These are phyloP conservation scores for Coemansia interrupta DNA, from an alignment of 192 early-diverging fungal genomes.

Conservation along the genomic window DNA sequence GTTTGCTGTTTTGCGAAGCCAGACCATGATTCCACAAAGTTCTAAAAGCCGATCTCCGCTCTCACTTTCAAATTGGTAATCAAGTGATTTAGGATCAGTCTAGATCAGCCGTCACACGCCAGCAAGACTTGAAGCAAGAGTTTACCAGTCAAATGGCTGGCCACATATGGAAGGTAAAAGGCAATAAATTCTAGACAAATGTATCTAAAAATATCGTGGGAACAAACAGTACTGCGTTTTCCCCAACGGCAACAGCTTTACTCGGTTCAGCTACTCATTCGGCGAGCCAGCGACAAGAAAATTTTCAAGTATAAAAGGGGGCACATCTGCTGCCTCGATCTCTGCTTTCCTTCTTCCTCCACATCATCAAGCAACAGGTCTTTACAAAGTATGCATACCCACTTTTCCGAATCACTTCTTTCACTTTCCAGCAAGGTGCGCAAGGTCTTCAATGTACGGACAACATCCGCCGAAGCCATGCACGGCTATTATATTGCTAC, in stretches of 20 bases:
- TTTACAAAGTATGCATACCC: no score
- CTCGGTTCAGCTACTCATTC: background rate
- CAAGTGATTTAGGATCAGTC: background rate
- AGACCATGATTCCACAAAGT: background rate
- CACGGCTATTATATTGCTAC: background rate
- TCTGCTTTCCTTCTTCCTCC: no score
- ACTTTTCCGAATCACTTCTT: no score
- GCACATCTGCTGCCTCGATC: background rate
- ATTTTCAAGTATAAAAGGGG: constrained; percentile 1
- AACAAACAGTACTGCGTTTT: background rate
- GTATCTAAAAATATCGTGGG: background rate
- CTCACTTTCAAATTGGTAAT: background rate
- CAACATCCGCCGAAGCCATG: background rate
- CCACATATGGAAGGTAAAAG: background rate
- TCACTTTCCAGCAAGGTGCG: background rate
- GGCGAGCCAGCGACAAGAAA: no score
- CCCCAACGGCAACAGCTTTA: background rate
- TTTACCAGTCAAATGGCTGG: background rate
- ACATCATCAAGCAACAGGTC: no score
- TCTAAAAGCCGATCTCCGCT: background rate
- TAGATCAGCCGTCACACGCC: no score
- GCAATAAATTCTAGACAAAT: no score
- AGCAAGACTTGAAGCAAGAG: background rate
- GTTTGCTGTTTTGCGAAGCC: no score
- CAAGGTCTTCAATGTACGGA: background rate